These are phyloP conservation scores for Hypholoma fasciculare DNA, from an alignment of 768 basidiomycete genomes.

Conservation along the genomic window DNA sequence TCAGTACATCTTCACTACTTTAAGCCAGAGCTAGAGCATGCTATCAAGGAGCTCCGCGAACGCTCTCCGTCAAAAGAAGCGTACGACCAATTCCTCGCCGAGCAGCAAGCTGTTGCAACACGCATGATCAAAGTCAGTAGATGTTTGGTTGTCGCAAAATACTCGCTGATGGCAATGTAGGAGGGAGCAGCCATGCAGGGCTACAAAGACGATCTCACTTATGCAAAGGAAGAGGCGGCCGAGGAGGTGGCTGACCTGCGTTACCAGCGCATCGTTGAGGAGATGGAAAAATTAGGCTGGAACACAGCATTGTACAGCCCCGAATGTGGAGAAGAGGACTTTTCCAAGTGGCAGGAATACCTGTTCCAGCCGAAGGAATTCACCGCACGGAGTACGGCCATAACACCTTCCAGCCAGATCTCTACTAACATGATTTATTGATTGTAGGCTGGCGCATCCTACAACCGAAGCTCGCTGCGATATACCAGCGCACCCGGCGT, in stretches of 20 bases:
- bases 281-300: slow-evolving; percentile 5
- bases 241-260: neutral
- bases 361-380: slow-evolving; percentile 7
- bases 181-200: neutral
- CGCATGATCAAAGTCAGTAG: slow-evolving; percentile 6
- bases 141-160: no score
- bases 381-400: neutral
- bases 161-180: neutral
- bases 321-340: neutral
- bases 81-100: neutral
- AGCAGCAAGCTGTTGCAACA: neutral
- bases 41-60: no score
- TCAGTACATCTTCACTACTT: neutral
- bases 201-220: neutral
- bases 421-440: neutral
- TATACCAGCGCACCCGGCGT: neutral
- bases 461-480: neutral
- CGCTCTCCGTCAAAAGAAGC: neutral
- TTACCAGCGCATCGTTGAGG: neutral
- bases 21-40: neutral
- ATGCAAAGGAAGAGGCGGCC: neutral
- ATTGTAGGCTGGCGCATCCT: neutral
- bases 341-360: slow-evolving; percentile 3
- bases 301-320: slow-evolving; percentile 1
- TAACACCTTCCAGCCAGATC: neutral